Evolutionary conservation across 1,139 yeast species (phyloP).

Genomic region (Sugiyamaella paludigena): DNA sequence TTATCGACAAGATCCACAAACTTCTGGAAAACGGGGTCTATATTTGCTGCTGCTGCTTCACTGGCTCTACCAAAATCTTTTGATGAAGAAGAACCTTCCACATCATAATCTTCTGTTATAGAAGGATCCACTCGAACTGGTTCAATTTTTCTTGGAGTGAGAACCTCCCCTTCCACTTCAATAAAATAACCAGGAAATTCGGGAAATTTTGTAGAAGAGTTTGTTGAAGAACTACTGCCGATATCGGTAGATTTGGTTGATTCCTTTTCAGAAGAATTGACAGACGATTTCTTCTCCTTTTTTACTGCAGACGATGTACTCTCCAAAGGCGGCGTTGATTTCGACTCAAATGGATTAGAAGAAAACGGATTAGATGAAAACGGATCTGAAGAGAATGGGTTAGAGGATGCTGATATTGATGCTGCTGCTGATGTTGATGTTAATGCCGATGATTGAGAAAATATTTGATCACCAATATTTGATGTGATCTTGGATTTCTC

Average conservation of each 20-base stretch:
- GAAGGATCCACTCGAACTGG: slow-evolving; percentile 25
- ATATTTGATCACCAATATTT: slow-evolving; percentile 28
- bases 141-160: slow-evolving; percentile 38
- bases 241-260: background rate
- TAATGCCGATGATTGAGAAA: slow-evolving; percentile 27
- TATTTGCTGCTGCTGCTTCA: slow-evolving; percentile 24
- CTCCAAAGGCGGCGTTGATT: too few species aligned
- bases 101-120: slow-evolving; percentile 33
- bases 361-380: slow-evolving; percentile 24
- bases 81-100: slow-evolving; percentile 18
- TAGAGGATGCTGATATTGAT: slow-evolving; percentile 33
- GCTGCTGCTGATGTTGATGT: slow-evolving; percentile 20
- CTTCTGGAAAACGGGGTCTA: slow-evolving; percentile 71
- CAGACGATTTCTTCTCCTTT: background rate
- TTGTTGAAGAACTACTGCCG: too few species aligned
- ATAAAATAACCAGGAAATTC: slow-evolving; percentile 58
- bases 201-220: slow-evolving; percentile 10
- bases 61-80: slow-evolving; percentile 25
- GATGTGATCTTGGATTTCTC: slow-evolving; percentile 18
- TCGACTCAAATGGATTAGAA: slow-evolving; percentile 26
- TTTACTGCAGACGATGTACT: slow-evolving; percentile 1
- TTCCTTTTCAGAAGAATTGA: background rate
- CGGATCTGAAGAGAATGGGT: slow-evolving; percentile 21
- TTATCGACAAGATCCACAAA: slow-evolving; percentile 72
- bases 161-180: slow-evolving; percentile 65